Base-by-base conservation (phyloP, 306 rosid genomes). In the Myrica gale region DNA sequence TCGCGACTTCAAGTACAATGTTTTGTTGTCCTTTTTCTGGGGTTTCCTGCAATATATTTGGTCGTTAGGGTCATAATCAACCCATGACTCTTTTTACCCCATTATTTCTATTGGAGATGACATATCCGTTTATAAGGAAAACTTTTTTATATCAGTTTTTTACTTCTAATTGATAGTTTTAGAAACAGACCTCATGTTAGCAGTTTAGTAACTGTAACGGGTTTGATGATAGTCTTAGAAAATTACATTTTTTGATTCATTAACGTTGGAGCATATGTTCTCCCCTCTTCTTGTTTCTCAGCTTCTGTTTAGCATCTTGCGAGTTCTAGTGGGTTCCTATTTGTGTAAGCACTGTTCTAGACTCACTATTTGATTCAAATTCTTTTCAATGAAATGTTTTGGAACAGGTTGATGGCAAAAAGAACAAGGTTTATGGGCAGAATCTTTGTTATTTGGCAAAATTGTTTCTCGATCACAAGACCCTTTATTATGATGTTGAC, bases 381-480 rank as follows among this genome's bases (percentile, higher is more conserved):
- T 19, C 39, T 20, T 19, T 77, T 55, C 60, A 42, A 77, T 19
- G 57, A 12, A 43, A 42, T 81, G 54, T 83, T 32, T 75, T 77
- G 72, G 63, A 84, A 82, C 96, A 96, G 99, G 98, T 96, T 70
- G 99, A 96, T 76, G 99, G 99, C 54, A 96, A 96, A 82, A 96
- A 96, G 90, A 96, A 96, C 91, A 96, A 92, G 87, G 97, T 96
- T 73, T 96, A 92, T 86, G 99, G 97, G 82, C 99, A 96, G 89
- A 96, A 96, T 77, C 97, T 96, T 44, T 96, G 99, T 85, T 96
- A 96, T 82, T 84, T 96, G 91, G 99, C 97, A 7, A 92, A 96
- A 85, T 86, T 96, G 77, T 96, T 96, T 86, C 98, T 96, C 71
- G 98, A 96, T 86, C 99, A 96, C 88, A 96, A 96, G 90, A 96